phyloP scores from a whole-genome alignment of 768 basidiomycete genomes.

The Trametes sanguinea region DNA sequence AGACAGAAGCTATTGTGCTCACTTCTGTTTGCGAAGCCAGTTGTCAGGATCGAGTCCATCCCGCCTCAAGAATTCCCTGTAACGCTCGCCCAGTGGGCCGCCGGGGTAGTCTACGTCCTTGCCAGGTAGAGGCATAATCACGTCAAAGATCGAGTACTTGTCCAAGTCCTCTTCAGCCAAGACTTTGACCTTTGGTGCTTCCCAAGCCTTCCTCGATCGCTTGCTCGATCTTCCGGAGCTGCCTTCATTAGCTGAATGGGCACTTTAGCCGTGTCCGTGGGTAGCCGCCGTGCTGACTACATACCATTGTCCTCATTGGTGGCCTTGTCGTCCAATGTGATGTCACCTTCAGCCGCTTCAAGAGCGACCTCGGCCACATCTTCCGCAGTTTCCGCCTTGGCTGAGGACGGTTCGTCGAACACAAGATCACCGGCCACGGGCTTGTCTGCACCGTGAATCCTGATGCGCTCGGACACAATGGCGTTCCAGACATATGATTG shows the following conservation, averaged over 20 bases:
- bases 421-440: constrained; percentile 92
- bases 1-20: constrained; percentile 27
- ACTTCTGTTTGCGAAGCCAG: constrained; percentile 90
- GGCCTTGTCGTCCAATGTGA: constrained; percentile 16
- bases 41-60: constrained; percentile 93
- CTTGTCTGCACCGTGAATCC: constrained; percentile 67
- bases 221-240: constrained; percentile 25
- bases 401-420: constrained; percentile 49
- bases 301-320: constrained; percentile 24
- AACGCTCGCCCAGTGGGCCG: constrained; percentile 83
- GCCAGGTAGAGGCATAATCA: constrained; percentile 97
- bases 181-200: constrained; percentile 71
- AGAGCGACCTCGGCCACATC: constrained; percentile 32
- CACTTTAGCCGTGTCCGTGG: background rate
- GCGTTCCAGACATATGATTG: constrained; percentile 99
- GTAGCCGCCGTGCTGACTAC: constrained; percentile 15
- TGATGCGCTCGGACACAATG: constrained; percentile 91
- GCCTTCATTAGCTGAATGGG: constrained; percentile 14
- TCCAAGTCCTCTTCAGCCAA: constrained; percentile 76
- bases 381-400: constrained; percentile 36
- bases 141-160: constrained; percentile 88
- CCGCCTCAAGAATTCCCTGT: constrained; percentile 73
- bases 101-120: constrained; percentile 93
- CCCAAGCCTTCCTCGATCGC: constrained; percentile 53
- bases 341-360: constrained; percentile 36